Evolutionary conservation across 352 stramenopile genomes (phyloP).

Genomic region (Globisporangium megalacanthum): DNA sequence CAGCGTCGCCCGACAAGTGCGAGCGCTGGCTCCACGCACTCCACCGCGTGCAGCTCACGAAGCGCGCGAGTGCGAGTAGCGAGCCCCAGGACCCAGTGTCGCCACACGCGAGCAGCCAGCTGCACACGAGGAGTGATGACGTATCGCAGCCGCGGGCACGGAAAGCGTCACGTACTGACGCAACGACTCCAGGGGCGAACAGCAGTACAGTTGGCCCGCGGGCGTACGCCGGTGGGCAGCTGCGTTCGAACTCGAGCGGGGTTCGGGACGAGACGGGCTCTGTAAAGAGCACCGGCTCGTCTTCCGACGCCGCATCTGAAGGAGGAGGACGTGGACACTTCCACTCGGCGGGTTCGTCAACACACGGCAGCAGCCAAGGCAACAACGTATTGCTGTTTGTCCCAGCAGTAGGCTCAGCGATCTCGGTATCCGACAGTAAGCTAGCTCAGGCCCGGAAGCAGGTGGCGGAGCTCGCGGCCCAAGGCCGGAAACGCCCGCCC

Average conservation of each 20-base stretch:
- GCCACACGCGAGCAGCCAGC: slow-evolving; percentile 1
- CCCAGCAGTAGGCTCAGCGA: slow-evolving; percentile 52
- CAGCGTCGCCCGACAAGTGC: slow-evolving; percentile 33
- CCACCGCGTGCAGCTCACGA: slow-evolving; percentile 49
- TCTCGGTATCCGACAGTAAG: slow-evolving; percentile 60
- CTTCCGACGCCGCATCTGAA: slow-evolving; percentile 10
- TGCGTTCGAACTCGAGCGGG: slow-evolving; percentile 4
- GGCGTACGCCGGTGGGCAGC: slow-evolving; percentile 22
- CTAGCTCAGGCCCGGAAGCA: slow-evolving; percentile 54
- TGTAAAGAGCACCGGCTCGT: slow-evolving; percentile 20
- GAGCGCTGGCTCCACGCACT: slow-evolving; percentile 51
- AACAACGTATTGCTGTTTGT: slow-evolving; percentile 72
- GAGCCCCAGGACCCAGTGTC: slow-evolving; percentile 15
- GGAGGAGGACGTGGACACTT: slow-evolving; percentile 18
- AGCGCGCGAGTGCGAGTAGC: slow-evolving; percentile 6
- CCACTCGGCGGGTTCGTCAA: slow-evolving; percentile 19
- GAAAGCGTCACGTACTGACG: slow-evolving; percentile 15
- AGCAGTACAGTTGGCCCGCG: slow-evolving; percentile 9
- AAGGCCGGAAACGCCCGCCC: slow-evolving; percentile 47
- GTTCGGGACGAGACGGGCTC: slow-evolving; percentile 17
- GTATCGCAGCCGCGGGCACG: slow-evolving; percentile 13
- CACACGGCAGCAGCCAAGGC: slow-evolving; percentile 16
- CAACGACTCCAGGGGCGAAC: slow-evolving; percentile 11
- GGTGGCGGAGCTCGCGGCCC: slow-evolving; percentile 40
- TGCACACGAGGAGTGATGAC: background rate